phyloP scores from a whole-genome alignment of 1,284 basidiomycete species.

The Pascua sp. region DNA sequence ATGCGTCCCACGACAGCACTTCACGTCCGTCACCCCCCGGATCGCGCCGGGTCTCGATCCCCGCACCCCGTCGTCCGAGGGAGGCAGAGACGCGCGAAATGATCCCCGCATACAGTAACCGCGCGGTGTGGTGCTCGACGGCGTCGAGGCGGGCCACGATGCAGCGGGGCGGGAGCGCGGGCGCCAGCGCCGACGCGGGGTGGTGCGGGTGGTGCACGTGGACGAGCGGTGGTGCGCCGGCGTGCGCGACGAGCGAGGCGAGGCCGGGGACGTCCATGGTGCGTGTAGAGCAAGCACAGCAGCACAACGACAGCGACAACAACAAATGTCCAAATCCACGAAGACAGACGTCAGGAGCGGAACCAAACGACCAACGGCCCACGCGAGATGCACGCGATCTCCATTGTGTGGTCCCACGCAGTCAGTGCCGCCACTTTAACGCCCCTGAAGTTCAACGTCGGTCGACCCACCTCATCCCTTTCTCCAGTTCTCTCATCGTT shows the following conservation, averaged over 20 bases:
- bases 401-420: no score
- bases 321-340: no score
- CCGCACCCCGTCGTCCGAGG: slow-evolving; percentile 39
- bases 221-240: slow-evolving; percentile 62
- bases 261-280: slow-evolving; percentile 34
- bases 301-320: not conserved
- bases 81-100: slow-evolving; percentile 58
- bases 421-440: no score
- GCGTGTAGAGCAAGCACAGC: no score
- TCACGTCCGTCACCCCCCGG: slow-evolving; percentile 22
- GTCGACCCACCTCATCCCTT: not conserved
- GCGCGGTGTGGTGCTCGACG: slow-evolving; percentile 62
- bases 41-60: slow-evolving; percentile 19
- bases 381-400: no score
- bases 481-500: not conserved
- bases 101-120: slow-evolving; percentile 65
- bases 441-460: no score
- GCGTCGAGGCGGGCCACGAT: slow-evolving; percentile 56
- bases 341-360: no score
- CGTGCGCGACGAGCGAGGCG: slow-evolving; percentile 54
- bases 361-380: no score
- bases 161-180: slow-evolving; percentile 45
- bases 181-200: slow-evolving; percentile 41
- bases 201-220: slow-evolving; percentile 64
- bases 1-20: slow-evolving; percentile 65